These are phyloP conservation scores for Sparassis latifolia DNA, from an alignment of 1,284 basidiomycete genomes.

Conservation along the genomic window DNA sequence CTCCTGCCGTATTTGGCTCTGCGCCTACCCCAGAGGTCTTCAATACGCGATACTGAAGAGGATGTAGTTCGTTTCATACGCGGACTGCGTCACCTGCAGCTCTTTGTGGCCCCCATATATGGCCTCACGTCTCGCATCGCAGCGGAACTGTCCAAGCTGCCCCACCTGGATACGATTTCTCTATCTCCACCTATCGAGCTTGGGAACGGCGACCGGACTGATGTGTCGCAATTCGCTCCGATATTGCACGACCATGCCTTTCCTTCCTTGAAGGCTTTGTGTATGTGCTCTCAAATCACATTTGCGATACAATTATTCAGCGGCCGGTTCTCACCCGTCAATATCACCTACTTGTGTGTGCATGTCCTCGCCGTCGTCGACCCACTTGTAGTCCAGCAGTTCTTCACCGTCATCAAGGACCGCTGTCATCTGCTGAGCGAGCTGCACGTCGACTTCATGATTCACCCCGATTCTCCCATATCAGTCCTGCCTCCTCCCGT, in stretches of 20 bases:
- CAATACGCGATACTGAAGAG: conserved; percentile 31
- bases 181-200: conserved; percentile 37
- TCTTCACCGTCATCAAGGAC: conserved; percentile 37
- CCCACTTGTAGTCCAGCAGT: conserved; percentile 31
- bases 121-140: conserved; percentile 39
- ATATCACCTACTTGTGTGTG: conserved; percentile 43
- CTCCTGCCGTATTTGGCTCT: conserved; percentile 38
- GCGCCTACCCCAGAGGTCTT: conserved; percentile 18
- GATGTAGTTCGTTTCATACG: conserved; percentile 29
- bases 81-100: conserved; percentile 37
- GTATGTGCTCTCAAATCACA: conserved; percentile 37
- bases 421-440: conserved; percentile 36
- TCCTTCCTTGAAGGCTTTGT: conserved; percentile 43
- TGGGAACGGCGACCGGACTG: conserved; percentile 34
- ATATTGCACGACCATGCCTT: conserved; percentile 41
- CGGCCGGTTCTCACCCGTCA: conserved; percentile 17
- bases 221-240: conserved; percentile 38
- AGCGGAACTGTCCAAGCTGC: conserved; percentile 36
- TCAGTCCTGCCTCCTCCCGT: conserved; percentile 14
- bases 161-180: conserved; percentile 38
- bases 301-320: conserved; percentile 16
- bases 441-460: conserved; percentile 22
- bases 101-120: conserved; percentile 44
- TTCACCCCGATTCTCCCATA: conserved; percentile 17
- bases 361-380: conserved; percentile 40